Percentiles rank a stretch among this genome's conserved stretches.
phyloP scores from a whole-genome alignment of 768 basidiomycete genomes.

The Termitomyces sp. region DNA sequence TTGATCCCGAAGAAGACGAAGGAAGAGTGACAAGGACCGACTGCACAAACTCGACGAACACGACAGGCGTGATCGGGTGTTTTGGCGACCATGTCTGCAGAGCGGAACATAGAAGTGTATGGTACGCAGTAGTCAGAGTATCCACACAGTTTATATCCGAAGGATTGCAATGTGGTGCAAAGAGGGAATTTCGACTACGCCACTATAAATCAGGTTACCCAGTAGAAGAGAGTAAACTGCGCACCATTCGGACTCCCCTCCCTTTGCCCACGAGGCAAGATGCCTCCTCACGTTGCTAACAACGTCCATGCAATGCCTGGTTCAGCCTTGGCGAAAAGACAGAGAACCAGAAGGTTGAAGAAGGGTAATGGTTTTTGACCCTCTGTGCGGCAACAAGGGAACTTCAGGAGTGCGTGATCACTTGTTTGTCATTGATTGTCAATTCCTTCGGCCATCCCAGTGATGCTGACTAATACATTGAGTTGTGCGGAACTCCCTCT shows the following conservation, averaged over 20 bases:
- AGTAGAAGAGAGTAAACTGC: conserved; percentile 19
- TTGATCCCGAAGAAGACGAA: conserved; percentile 62
- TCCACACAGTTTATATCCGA: conserved; percentile 50
- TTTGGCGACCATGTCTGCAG: conserved; percentile 54
- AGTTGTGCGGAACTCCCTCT: too few relatives aligned
- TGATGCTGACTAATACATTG: too few relatives aligned
- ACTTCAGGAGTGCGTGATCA: neutral
- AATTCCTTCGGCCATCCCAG: neutral
- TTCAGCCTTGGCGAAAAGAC: neutral
- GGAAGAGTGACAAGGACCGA: conserved; percentile 60
- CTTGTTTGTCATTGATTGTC: conserved; percentile 1
- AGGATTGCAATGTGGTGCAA: conserved; percentile 57
- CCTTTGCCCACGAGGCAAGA: conserved; percentile 51
- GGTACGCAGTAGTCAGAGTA: conserved; percentile 62
- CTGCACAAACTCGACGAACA: conserved; percentile 61
- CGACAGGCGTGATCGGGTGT: conserved; percentile 41
- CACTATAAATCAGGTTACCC: conserved; percentile 9
- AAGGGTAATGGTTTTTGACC: neutral
- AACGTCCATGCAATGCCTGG: conserved; percentile 48
- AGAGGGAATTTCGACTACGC: conserved; percentile 58
- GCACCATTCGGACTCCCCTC: conserved; percentile 64
- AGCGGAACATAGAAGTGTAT: conserved; percentile 60
- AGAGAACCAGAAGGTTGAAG: neutral
- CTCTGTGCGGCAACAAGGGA: neutral
- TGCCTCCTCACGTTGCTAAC: conserved; percentile 48